Percentiles rank a stretch among this genome's conserved stretches.
Conservation (phyloP, 2,329 filamentous ascomycete genomes). For the Stemphylium vesicarium region DNA sequence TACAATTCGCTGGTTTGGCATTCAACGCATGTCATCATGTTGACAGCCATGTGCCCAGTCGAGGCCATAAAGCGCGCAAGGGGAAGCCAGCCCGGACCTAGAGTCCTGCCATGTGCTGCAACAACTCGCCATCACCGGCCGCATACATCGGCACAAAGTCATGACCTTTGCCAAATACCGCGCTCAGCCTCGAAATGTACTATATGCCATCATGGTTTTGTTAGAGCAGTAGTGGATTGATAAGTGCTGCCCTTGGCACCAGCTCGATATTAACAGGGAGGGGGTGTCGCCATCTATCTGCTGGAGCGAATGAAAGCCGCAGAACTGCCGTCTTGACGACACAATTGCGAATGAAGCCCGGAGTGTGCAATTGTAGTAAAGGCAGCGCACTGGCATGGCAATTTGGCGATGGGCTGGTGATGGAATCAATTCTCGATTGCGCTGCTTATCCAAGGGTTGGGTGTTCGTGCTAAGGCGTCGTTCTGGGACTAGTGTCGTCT, state of each 20-base stretch:
- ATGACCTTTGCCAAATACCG: not conserved
- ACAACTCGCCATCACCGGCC: not conserved
- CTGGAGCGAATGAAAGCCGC: not conserved
- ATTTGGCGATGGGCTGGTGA: not conserved
- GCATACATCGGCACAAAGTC: not conserved
- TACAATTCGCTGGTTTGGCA: not conserved
- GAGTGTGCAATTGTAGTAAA: too few relatives aligned
- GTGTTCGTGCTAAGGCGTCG: constrained; percentile 39
- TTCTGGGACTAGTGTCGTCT: constrained; percentile 16
- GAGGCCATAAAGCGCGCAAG: not conserved
- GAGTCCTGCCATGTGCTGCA: not conserved
- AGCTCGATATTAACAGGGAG: not conserved
- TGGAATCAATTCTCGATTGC: not conserved
- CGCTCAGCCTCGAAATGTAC: not conserved
- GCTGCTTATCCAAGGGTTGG: constrained; percentile 19
- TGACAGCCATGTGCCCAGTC: not conserved
- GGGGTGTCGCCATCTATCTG: not conserved
- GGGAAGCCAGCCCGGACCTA: not conserved
- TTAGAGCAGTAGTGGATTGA: not conserved
- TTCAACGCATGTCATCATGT: not conserved
- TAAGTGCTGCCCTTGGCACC: not conserved
- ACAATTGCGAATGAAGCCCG: not conserved
- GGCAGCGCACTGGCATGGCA: not conserved
- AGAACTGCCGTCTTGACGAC: not conserved
- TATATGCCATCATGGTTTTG: not conserved